These are phyloP conservation scores for Eucalyptus marginata DNA, from an alignment of 345 rosid genomes.

Conservation along the genomic window DNA sequence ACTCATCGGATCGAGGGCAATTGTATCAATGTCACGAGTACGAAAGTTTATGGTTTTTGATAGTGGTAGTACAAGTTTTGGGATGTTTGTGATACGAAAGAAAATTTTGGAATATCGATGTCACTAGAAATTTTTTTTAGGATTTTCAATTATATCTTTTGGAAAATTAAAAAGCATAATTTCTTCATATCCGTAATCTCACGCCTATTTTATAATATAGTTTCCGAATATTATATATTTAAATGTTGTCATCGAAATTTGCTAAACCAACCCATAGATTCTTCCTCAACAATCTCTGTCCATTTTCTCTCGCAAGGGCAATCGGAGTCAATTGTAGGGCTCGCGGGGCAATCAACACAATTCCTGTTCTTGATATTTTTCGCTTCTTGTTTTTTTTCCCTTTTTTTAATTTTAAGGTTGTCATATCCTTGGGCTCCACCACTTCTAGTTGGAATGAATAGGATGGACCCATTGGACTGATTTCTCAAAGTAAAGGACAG, in stretches of 20 bases:
- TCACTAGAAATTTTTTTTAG: neutral
- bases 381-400: too few relatives aligned
- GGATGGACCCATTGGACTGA: too few relatives aligned
- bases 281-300: neutral
- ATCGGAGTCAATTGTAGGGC: neutral
- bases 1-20: too few relatives aligned
- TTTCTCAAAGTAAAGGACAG: too few relatives aligned
- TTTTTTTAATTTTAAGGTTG: too few relatives aligned
- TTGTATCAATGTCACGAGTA: neutral
- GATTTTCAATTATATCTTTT: neutral
- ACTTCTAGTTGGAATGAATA: too few relatives aligned
- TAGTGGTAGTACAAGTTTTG: neutral
- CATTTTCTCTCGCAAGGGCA: neutral
- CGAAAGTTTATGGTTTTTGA: neutral
- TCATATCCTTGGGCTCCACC: too few relatives aligned
- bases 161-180: neutral
- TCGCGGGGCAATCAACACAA: too few relatives aligned
- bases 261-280: neutral
- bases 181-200: neutral
- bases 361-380: too few relatives aligned
- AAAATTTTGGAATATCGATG: neutral
- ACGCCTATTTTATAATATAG: neutral
- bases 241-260: neutral
- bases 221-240: neutral
- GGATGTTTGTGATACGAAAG: neutral